phyloP scores from a whole-genome alignment of 768 basidiomycete genomes.

The Ramaria sp. region DNA sequence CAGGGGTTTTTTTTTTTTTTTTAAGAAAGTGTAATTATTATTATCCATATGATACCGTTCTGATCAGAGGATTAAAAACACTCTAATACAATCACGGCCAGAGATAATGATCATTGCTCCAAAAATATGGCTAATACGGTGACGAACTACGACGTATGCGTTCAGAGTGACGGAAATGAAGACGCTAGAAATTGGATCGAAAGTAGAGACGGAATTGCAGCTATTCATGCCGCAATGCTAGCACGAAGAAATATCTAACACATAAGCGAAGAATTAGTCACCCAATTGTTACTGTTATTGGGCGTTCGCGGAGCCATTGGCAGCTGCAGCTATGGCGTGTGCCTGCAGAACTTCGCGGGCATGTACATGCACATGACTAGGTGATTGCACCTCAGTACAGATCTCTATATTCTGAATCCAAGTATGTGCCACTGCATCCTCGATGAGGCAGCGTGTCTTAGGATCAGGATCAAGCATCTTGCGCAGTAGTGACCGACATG shows the following conservation, averaged over 20 bases:
- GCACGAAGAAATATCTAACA: background rate
- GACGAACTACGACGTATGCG: background rate
- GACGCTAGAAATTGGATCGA: background rate
- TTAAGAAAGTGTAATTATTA: too few relatives aligned
- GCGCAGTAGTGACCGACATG: slow-evolving; percentile 72
- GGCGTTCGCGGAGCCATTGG: background rate
- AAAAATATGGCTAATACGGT: background rate
- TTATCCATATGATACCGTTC: too few relatives aligned
- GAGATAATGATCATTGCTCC: background rate
- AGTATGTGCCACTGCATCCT: slow-evolving; percentile 64
- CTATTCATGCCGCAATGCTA: background rate
- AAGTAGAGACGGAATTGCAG: background rate
- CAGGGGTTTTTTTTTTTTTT: background rate
- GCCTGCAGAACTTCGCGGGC: slow-evolving; percentile 13
- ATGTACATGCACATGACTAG: slow-evolving; percentile 59
- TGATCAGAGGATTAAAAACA: too few relatives aligned
- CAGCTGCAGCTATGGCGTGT: slow-evolving; percentile 3
- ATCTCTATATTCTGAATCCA: slow-evolving; percentile 82
- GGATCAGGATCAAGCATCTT: slow-evolving; percentile 96
- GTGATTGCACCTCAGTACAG: slow-evolving; percentile 53
- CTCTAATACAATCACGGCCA: background rate
- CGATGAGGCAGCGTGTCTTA: slow-evolving; percentile 59
- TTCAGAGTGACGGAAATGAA: background rate
- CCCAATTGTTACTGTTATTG: background rate
- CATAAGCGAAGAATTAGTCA: background rate